These are phyloP conservation scores for Alternaria arborescens DNA, from an alignment of 2,329 filamentous ascomycete species.

Conservation along the genomic window DNA sequence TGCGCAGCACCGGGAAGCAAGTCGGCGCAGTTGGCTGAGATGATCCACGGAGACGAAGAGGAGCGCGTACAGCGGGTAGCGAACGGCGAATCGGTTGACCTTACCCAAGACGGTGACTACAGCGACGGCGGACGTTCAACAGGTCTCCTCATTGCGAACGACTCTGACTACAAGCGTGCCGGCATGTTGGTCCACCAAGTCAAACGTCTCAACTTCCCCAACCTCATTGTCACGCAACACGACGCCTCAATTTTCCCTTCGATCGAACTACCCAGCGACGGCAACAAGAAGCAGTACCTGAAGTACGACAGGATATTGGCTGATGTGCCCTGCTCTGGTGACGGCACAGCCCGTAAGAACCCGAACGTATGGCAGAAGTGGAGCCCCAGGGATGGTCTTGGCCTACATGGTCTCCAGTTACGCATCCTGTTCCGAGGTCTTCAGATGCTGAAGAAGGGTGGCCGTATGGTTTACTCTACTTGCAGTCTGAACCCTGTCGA, in stretches of 20 bases:
- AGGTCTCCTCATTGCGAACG: constrained; percentile 92
- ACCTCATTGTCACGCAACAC: constrained; percentile 96
- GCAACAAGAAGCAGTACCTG: constrained; percentile 73
- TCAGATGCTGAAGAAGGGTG: constrained; percentile 95
- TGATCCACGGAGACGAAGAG: constrained; percentile 93
- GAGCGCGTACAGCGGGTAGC: constrained; percentile 78
- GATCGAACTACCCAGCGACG: constrained; percentile 76
- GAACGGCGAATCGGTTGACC: constrained; percentile 68
- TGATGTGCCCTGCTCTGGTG: constrained; percentile 95
- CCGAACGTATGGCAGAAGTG: constrained; percentile 94
- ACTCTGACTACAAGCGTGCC: constrained; percentile 93
- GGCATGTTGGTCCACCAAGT: constrained; percentile 98
- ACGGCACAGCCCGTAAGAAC: constrained; percentile 94
- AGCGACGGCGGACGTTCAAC: constrained; percentile 85
- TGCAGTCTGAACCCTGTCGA: constrained; percentile 99
- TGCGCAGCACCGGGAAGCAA: constrained; percentile 98
- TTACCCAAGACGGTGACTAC: constrained; percentile 62
- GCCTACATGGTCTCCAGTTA: constrained; percentile 85
- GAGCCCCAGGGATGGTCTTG: constrained; percentile 85
- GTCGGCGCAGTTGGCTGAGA: constrained; percentile 92
- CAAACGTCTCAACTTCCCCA: constrained; percentile 95
- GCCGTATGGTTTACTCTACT: constrained; percentile 95
- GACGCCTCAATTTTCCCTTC: constrained; percentile 96
- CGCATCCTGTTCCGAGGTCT: constrained; percentile 90
- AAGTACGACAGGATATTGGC: constrained; percentile 97